Percentiles rank a stretch among this genome's conserved stretches.
Conservation (phyloP, 164 flowering plant genomes). For the Chimonanthus praecox region DNA sequence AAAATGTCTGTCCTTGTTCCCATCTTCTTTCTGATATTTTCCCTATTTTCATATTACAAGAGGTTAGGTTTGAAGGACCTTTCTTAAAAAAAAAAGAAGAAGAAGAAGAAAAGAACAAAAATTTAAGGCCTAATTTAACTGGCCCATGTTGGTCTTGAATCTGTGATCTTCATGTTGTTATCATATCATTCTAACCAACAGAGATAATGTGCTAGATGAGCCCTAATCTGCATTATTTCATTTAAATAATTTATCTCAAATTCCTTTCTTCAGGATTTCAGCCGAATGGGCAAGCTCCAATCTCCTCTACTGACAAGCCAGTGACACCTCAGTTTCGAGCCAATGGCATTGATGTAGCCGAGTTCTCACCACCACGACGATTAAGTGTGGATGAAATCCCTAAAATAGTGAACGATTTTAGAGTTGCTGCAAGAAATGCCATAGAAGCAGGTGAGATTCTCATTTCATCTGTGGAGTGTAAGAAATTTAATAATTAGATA, state of each 20-base stretch:
- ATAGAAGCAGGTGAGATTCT: conserved; percentile 26
- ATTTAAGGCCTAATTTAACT: too few species aligned
- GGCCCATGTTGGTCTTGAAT: neutral
- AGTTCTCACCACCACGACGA: conserved; percentile 26
- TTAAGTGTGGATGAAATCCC: conserved; percentile 34
- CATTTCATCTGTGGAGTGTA: neutral
- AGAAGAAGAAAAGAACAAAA: too few species aligned
- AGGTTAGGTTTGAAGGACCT: too few species aligned
- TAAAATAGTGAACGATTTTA: conserved; percentile 27
- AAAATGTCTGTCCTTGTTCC: too few species aligned
- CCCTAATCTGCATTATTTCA: neutral
- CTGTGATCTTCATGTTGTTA: neutral
- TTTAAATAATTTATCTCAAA: neutral
- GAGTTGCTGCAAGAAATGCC: conserved; percentile 33
- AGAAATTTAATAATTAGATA: neutral
- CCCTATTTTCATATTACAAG: too few species aligned
- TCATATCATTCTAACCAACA: neutral
- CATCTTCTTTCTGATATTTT: too few species aligned
- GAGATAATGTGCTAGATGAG: neutral
- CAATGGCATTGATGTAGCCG: conserved; percentile 8
- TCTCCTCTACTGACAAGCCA: conserved; percentile 22
- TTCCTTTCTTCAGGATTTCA: conserved; percentile 13
- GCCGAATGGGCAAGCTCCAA: conserved; percentile 56
- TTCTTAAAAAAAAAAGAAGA: too few species aligned
- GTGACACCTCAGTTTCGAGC: conserved; percentile 16